Base-by-base conservation (phyloP, 2,329 filamentous ascomycete species). In the Ophiostoma novo-ulmi region DNA sequence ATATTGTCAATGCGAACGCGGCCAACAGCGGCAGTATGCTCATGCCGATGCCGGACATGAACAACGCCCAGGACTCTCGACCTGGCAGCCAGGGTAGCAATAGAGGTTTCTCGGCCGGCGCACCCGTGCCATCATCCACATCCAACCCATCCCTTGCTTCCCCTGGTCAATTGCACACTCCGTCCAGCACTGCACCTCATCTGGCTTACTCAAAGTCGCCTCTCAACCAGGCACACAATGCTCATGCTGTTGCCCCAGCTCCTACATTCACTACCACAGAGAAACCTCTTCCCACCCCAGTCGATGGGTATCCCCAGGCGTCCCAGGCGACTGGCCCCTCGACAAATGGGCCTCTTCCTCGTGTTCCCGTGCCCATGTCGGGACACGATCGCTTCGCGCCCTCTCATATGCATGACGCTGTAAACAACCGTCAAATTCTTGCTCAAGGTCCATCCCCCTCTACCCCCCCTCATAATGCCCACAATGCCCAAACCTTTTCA, bases 1-100 rank as follows among this genome's bases (percentile, higher is more conserved):
- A 97, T 77, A 84, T 98, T 77, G 88, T 88, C 41, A 90, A 89
- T 74, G 91, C 90, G 65, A 87, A 87, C 70, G 86, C 85, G 31
- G 79, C 63, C n/a, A 20, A 52, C 20, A 58, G 31, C 20, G 67
- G 58, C 31, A 31, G 22, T 11, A 44, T 44, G 67, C 17, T 20
- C 44, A 48, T n/a, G 44, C 31, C 69, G 38, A 36, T 67, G 48
- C 36, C 68, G 7, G 48, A 70, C 20, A 67, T 39, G 38, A 48
- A 7, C 38, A 44, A 31, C 5, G 64, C 64, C 22, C 68, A 70
- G 20, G 68, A 71, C 13, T 38, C 55, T 2, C 64, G 68, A 26
- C 71, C 71, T 4, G 41, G 44, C 39, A 72, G 70, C 70, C 70
- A 44, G 35, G 65, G 48, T 17, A 70, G 71, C n/a, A 38, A 58